Evolutionary conservation across 202 grass and related monocot species (phyloP), one percentile per base, ranked within the genome.

Genomic region (Elaeis oleifera): DNA sequence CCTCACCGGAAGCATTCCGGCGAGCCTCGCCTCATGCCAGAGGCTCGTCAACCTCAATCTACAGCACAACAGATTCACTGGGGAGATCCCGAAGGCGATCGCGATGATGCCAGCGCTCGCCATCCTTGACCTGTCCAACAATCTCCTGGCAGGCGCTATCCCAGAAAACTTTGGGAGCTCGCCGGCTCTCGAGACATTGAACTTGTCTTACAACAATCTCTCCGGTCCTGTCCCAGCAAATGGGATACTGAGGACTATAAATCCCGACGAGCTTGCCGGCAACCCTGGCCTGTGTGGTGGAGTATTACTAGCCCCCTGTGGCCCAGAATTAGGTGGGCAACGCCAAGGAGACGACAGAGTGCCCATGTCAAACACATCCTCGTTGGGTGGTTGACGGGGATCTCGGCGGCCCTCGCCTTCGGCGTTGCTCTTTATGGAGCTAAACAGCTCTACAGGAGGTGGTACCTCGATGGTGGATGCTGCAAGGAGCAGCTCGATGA

Each of bases 111-210:
- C 87, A 6, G 80, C 90, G 25, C 84, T 96, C 55, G 83, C 90
- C 44, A 86, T 96, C n/a, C 90, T 96, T 1, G 90, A 96, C n/a
- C 51, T 96, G 18, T 96, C 90, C 17, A 81, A 56, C 54, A 96
- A 96, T 60, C 71, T 82, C 26, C 18, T 96, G 23, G 77, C 66
- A 22, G 90, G 90, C 13, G 28, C 54, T 54, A 90, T 96, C 39
- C 90, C 90, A 18, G 78, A 83, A 5, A 96, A 85, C 16, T 90
- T 96, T 52, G 90, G 90, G 27, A 88, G 76, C 64, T 90, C 90
- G 18, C 83, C 90, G 58, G 90, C 90, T 28, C 79, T 96, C 15
- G 90, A 96, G 73, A 85, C 90, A 50, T 69, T 90, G 18, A 88
- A 90, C 69, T 67, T 96, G 23, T 77, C 87, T 3, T 76, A 90